Base-by-base conservation (phyloP, 2,329 filamentous ascomycete species). In the Penicillium rolfsii region DNA sequence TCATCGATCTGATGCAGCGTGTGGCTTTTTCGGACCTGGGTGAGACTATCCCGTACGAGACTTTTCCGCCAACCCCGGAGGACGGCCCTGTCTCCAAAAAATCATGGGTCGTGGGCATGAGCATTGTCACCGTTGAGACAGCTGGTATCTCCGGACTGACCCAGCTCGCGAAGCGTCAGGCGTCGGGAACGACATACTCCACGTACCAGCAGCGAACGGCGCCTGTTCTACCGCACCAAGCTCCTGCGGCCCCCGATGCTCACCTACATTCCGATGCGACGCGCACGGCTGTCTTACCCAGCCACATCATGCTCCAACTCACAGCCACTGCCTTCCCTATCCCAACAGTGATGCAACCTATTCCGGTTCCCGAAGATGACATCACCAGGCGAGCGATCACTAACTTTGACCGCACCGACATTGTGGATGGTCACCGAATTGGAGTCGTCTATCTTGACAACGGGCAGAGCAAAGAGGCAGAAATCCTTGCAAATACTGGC, bases 391-490 rank as follows among this genome's bases (percentile, higher is more conserved):
- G 94, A 67, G 89, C 91, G 0, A 88, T 99, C 41, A 85, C 85
- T 40, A 83, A 87, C 12, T 96, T 99, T 74, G 95, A 99, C 76
- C 87, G 89, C 35, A 96, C 87, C 66, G 90, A 94, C 40, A 93
- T 92, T 8, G 89, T 99, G 4, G 95, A 99, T 76, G 93, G 93
- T 6, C 93, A 98, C 82, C 97, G 97, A 77, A 90, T 97, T 45
- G 95, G 95, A 16, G 90, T 99, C 24, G 88, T 99, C 43, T 99
- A 97, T 76, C 89, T 98, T 64, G 93, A 90, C 57, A 89, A 96
- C 69, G 89, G 90, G 6, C 95, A 99, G 77, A 91, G 86, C 0
- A 79, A 88, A 1, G 95, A 98, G 75, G 81, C 83, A 0, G 91
- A 96, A 58, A 97, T 98, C 38, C 83, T 99, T 30, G 85, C 90